Evolutionary conservation across 73 alveolate genomes (phyloP).

Genomic region (Stentor coeruleus): DNA sequence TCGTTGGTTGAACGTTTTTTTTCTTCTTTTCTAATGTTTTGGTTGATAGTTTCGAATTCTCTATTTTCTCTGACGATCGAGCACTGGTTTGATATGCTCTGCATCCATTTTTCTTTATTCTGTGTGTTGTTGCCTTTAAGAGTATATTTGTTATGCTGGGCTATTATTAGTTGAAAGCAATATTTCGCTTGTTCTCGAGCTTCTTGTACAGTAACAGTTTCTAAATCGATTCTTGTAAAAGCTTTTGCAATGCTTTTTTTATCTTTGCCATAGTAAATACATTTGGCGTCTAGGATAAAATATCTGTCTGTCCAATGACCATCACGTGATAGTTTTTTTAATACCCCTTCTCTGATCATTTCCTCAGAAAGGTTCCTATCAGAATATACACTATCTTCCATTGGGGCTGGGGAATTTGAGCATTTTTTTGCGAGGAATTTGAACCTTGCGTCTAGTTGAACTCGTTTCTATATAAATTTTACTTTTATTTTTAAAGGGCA

Average conservation of each 20-base stretch:
- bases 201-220: slow-evolving; percentile 6
- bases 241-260: slow-evolving; percentile 2
- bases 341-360: slow-evolving; percentile 12
- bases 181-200: neutral
- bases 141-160: neutral
- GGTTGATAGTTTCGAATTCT: slow-evolving; percentile 5
- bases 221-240: slow-evolving; percentile 13
- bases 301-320: neutral
- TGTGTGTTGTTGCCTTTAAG: slow-evolving; percentile 21
- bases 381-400: slow-evolving; percentile 5
- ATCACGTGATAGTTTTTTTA: neutral
- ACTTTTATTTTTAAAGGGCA: slow-evolving; percentile 5
- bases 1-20: neutral
- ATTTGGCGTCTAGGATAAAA: slow-evolving; percentile 19
- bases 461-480: too few relatives aligned
- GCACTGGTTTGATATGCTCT: slow-evolving; percentile 22
- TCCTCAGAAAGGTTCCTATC: neutral
- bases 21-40: slow-evolving; percentile 16
- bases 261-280: slow-evolving; percentile 10
- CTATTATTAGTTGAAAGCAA: slow-evolving; percentile 13
- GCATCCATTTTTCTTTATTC: slow-evolving; percentile 20
- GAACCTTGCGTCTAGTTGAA: neutral
- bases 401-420: neutral
- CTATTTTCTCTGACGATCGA: neutral
- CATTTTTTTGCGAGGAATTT: neutral